phyloP scores from a whole-genome alignment of 2,329 filamentous ascomycete genomes.

The Huntiella decipiens region DNA sequence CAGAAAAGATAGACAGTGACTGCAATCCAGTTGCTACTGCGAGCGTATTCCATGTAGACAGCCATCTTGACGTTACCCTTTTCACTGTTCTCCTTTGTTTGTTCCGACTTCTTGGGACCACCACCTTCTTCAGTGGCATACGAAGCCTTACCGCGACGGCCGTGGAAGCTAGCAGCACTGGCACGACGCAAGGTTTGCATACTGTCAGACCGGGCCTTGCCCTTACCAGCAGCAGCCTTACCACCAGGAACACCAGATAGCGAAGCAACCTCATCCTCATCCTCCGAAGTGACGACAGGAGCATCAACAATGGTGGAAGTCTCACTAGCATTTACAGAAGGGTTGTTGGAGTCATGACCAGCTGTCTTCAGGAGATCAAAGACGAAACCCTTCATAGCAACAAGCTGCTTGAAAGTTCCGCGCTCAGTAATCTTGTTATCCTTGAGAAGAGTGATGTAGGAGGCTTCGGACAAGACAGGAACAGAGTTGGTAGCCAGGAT shows the following conservation, averaged over 20 bases:
- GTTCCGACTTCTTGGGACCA: conserved; percentile 53
- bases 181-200: conserved; percentile 70
- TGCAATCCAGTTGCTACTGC: conserved; percentile 74
- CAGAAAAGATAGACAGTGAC: conserved; percentile 63
- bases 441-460: conserved; percentile 70
- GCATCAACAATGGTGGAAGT: conserved; percentile 37
- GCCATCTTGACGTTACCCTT: conserved; percentile 97
- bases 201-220: conserved; percentile 47
- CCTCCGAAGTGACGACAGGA: conserved; percentile 29
- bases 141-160: conserved; percentile 61
- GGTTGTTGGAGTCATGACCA: conserved; percentile 33
- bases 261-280: conserved; percentile 63
- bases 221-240: conserved; percentile 30
- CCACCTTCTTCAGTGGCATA: conserved; percentile 61
- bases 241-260: conserved; percentile 39
- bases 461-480: conserved; percentile 69
- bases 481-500: conserved; percentile 93
- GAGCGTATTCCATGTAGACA: conserved; percentile 88
- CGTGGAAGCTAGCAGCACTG: conserved; percentile 76
- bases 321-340: conserved; percentile 27
- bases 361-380: conserved; percentile 65
- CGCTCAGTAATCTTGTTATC: conserved; percentile 71
- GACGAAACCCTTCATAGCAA: conserved; percentile 87
- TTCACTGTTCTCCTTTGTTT: conserved; percentile 72
- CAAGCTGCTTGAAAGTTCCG: conserved; percentile 75